A percentile compares a stretch with the other conserved stretches of the same genome.
Conservation (phyloP, 2,329 filamentous ascomycete species). For the Diplodia seriata region DNA sequence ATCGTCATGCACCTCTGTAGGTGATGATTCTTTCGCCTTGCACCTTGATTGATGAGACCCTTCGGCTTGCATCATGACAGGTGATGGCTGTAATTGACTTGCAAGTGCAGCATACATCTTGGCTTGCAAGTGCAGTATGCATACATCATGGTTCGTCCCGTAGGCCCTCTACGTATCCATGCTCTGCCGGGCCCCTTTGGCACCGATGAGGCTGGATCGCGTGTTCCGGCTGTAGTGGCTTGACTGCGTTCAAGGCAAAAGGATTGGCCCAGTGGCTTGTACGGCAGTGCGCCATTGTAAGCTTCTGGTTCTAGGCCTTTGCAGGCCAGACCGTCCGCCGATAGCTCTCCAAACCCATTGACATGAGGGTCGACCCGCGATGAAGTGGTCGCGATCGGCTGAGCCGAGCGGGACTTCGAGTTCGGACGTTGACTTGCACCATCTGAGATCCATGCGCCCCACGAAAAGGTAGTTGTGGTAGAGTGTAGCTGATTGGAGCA, state of each 20-base stretch:
- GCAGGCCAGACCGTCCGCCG: background rate
- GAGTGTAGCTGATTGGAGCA: background rate
- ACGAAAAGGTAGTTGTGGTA: background rate
- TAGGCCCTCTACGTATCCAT: too few relatives aligned
- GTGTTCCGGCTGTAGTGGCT: too few relatives aligned
- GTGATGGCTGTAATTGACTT: too few relatives aligned
- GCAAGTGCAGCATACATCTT: too few relatives aligned
- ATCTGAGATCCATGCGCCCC: background rate
- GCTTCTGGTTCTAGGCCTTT: background rate
- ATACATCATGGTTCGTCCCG: too few relatives aligned
- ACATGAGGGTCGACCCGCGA: background rate
- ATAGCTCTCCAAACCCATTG: background rate
- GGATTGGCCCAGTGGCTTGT: background rate
- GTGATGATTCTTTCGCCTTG: background rate
- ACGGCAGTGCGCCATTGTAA: background rate
- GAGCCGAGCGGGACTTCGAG: slow-evolving; percentile 6
- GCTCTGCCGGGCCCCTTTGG: too few relatives aligned
- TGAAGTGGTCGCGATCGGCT: slow-evolving; percentile 13
- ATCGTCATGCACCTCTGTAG: background rate
- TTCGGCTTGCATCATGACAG: too few relatives aligned
- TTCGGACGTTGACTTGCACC: background rate
- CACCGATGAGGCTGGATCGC: too few relatives aligned
- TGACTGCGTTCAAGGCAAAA: background rate
- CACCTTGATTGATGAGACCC: background rate
- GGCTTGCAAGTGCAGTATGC: too few relatives aligned